Base-by-base conservation (phyloP, 345 rosid genomes). In the Cardiospermum halicacabum region DNA sequence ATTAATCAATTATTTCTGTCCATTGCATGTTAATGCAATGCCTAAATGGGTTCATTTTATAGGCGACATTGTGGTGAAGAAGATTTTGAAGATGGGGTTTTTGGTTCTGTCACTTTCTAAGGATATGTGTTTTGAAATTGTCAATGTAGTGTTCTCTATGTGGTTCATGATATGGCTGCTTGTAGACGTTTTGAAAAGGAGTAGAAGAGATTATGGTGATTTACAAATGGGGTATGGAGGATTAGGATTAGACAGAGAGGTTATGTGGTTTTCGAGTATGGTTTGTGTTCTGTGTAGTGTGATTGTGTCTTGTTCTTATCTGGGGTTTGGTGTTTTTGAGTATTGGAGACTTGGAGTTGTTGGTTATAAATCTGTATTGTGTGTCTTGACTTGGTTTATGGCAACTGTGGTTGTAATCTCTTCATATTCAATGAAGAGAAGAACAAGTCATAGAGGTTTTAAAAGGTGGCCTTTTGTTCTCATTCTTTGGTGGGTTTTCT, bases 401-500 rank as follows among this genome's bases (percentile, higher is more conserved):
- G 83, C 80, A 36, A 58, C 80, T 55, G 26, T 49, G 4, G 68
- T 76, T 60, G 68, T 69, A 16, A 27, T 75, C 37, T 71, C 48
- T 68, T 67, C 78, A 11, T n/a, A n/a, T n/a, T n/a, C n/a, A n/a
- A n/a, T n/a, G n/a, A 54, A 65, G 15, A 47, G 63, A 63, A 77
- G 19, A 47, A 45, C 45, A n/a, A n/a, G n/a, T 53, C 36, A 31
- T 32, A 43, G 69, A 42, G 69, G 48, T 18, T 59, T 56, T 10
- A 72, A 67, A n/a, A 64, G 36, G 11, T 79, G 86, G 89, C 89
- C 91, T 42, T 2, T 71, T 10, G 73, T 81, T 15, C 78, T 86
- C 11, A 26, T 78, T 62, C 58, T 81, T 8, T 86, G 88, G 86
- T 83, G 91, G 91, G 42, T 74, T 31, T 60, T 72, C 66, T 75